Evolutionary conservation across 106 monocot species (phyloP).

Genomic region (Dendrobium huoshanense): DNA sequence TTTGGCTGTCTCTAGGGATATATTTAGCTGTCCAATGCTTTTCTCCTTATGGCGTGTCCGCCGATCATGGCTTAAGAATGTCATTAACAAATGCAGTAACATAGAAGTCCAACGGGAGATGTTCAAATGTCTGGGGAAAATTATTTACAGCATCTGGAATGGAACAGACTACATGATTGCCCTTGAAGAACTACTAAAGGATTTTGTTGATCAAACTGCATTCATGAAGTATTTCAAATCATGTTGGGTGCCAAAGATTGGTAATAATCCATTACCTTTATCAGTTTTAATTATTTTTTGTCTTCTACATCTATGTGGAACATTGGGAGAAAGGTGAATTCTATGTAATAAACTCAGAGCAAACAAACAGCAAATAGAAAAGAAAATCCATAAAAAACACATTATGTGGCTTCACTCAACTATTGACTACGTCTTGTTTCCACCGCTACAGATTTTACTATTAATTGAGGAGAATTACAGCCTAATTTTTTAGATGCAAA

Average conservation of each 20-base stretch:
- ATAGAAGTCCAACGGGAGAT: conserved; percentile 65
- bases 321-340: too few relatives aligned
- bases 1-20: conserved; percentile 38
- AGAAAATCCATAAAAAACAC: too few relatives aligned
- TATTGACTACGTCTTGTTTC: too few relatives aligned
- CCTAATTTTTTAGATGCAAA: too few relatives aligned
- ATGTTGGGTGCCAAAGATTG: conserved; percentile 89
- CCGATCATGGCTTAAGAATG: conserved; percentile 84
- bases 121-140: conserved; percentile 54
- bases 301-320: not conserved
- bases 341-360: too few relatives aligned
- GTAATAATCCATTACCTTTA: conserved; percentile 24
- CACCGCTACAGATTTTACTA: too few relatives aligned
- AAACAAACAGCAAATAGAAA: too few relatives aligned
- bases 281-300: not conserved
- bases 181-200: conserved; percentile 52
- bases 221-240: conserved; percentile 87
- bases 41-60: conserved; percentile 88
- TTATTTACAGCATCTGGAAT: conserved; percentile 57
- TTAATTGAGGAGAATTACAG: too few relatives aligned
- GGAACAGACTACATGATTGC: conserved; percentile 21
- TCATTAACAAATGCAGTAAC: conserved; percentile 64
- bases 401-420: too few relatives aligned
- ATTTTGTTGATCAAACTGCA: conserved; percentile 83
- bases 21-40: conserved; percentile 71